Evolutionary conservation across 306 rosid species (phyloP).

Genomic region (Cucurbita moschata): DNA sequence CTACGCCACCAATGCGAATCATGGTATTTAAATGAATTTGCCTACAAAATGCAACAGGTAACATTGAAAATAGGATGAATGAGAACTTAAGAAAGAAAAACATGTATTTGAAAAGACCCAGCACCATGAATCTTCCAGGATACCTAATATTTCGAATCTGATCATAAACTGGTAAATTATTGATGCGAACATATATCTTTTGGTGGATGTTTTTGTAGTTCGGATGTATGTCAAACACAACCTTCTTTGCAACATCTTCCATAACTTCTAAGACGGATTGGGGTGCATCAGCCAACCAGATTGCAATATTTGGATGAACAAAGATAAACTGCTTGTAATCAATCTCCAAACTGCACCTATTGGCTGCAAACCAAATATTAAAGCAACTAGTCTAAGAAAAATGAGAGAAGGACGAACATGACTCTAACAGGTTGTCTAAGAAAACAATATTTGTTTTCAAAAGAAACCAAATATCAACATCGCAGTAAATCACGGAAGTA

Average conservation of each 20-base stretch:
- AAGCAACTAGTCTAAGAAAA: not conserved
- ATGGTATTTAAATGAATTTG: slow-evolving; percentile 95
- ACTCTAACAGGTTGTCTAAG: not conserved
- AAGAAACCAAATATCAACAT: not conserved
- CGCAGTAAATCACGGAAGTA: not conserved
- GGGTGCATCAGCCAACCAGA: slow-evolving; percentile 99
- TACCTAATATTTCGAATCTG: slow-evolving; percentile 98
- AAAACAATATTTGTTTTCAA: not conserved
- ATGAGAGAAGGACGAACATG: not conserved
- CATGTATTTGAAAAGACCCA: not conserved
- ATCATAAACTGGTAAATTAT: slow-evolving; percentile 86
- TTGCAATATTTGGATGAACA: slow-evolving; percentile 95
- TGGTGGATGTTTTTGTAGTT: slow-evolving; percentile 77
- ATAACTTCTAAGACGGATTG: slow-evolving; percentile 93
- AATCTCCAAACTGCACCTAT: slow-evolving; percentile 86
- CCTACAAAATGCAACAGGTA: slow-evolving; percentile 27
- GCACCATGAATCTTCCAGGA: not conserved
- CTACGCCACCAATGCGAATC: slow-evolving; percentile 99
- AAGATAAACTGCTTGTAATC: slow-evolving; percentile 90
- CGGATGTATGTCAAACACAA: slow-evolving; percentile 75
- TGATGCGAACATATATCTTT: slow-evolving; percentile 76
- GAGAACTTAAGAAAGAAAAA: not conserved
- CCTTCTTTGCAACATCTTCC: slow-evolving; percentile 94
- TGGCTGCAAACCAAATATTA: slow-evolving; percentile 40
- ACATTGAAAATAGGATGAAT: not conserved